Percentiles rank a stretch among this genome's conserved stretches.
phyloP scores from a whole-genome alignment of 139 green algal genomes.

The Micractinium conductrix region DNA sequence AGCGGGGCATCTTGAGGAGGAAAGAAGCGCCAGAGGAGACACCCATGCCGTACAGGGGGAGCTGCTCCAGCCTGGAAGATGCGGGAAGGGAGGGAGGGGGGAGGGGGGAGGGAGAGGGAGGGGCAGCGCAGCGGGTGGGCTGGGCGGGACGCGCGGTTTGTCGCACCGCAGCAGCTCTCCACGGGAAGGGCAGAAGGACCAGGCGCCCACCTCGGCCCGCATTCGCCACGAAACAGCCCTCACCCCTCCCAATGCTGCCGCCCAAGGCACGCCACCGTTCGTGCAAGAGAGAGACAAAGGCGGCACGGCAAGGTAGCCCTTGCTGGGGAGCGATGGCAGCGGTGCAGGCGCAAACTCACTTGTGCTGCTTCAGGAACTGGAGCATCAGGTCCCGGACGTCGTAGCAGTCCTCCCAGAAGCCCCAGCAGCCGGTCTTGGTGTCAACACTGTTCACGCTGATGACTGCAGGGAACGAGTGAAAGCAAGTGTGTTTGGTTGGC shows the following conservation, averaged over 20 bases:
- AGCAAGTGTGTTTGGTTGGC: no score
- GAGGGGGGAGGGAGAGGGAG: not conserved
- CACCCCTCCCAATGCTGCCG: not conserved
- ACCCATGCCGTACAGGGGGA: not conserved
- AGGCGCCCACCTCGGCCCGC: no score
- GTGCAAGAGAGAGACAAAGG: not conserved
- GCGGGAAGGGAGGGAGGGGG: not conserved
- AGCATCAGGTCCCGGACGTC: not conserved
- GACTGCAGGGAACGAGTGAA: no score
- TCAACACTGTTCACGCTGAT: not conserved
- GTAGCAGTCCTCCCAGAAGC: not conserved
- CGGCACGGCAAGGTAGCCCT: not conserved
- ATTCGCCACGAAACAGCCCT: no score
- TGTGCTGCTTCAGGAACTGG: not conserved
- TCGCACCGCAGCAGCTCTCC: no score
- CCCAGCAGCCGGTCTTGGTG: conserved; percentile 15
- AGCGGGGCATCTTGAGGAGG: conserved; percentile 2
- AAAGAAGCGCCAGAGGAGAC: conserved; percentile 7
- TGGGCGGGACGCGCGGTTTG: no score
- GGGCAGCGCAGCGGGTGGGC: no score
- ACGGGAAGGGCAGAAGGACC: no score
- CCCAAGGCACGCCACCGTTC: not conserved
- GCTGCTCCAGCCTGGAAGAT: not conserved
- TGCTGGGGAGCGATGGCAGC: not conserved
- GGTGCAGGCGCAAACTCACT: not conserved